Percentiles rank a stretch among this genome's conserved stretches.
phyloP scores from a whole-genome alignment of 1,139 yeast genomes.

The Saccharomyces hybrid region DNA sequence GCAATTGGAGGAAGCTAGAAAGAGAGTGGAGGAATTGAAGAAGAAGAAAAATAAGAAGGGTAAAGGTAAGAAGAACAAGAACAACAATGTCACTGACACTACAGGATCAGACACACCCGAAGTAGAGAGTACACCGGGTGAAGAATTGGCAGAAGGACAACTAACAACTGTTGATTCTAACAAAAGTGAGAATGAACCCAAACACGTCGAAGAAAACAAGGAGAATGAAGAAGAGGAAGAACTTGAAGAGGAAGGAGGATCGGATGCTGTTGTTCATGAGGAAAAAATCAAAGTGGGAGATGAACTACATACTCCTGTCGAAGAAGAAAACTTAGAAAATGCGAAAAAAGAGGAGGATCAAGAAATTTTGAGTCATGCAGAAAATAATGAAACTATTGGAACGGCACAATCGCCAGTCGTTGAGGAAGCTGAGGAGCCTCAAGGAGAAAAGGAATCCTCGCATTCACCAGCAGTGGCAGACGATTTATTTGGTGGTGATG shows the following conservation, averaged over 20 bases:
- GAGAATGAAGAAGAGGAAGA: constrained; percentile 1
- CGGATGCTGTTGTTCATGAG: not conserved
- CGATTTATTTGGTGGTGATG: constrained; percentile 8
- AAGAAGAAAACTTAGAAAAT: not conserved
- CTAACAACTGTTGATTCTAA: constrained; percentile 2
- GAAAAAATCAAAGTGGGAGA: too few species aligned
- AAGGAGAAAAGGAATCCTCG: not conserved
- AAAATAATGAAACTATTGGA: too few species aligned
- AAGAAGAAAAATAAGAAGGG: constrained; percentile 30
- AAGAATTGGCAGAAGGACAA: constrained; percentile 4
- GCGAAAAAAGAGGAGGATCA: not conserved
- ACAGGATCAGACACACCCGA: not conserved
- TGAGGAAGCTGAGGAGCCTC: not conserved
- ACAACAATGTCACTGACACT: constrained; percentile 5
- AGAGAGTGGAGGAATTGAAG: constrained; percentile 32
- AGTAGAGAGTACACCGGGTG: not conserved
- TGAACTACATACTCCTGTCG: not conserved
- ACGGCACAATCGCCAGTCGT: not conserved
- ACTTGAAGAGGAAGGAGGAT: not conserved
- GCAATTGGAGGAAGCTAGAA: constrained; percentile 33
- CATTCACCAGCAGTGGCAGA: not conserved
- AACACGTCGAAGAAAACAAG: not conserved
- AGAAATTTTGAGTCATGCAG: not conserved
- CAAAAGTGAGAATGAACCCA: not conserved
- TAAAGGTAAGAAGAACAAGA: constrained; percentile 23